A percentile compares a stretch with the other conserved stretches of the same genome.
Evolutionary conservation across 176 grass and related monocot genomes (phyloP).

Genomic region (Microstegium vimineum): DNA sequence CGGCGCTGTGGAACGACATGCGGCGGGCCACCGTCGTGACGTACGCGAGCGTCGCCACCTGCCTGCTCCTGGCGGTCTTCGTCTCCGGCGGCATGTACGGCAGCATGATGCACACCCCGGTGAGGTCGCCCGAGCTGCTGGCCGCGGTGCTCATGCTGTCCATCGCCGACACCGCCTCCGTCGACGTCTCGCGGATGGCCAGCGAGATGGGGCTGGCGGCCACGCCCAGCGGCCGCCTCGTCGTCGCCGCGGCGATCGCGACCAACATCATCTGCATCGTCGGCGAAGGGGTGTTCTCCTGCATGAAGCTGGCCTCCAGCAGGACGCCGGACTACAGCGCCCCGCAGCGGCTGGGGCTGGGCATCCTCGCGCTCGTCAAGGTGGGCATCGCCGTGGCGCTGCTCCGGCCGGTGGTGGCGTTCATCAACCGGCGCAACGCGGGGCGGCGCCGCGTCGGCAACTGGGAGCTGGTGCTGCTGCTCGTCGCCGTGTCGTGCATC

Average conservation of each 20-base stretch:
- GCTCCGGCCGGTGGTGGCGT: constrained; percentile 23
- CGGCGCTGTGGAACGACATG: constrained; percentile 47
- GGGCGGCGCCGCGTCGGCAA: constrained; percentile 34
- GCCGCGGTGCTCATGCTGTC: constrained; percentile 49
- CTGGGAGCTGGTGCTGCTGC: constrained; percentile 37
- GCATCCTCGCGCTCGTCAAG: constrained; percentile 27
- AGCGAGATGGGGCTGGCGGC: constrained; percentile 21
- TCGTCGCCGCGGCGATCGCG: constrained; percentile 16
- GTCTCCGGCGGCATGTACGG: constrained; percentile 46
- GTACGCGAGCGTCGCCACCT: constrained; percentile 38
- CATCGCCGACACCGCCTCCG: constrained; percentile 31
- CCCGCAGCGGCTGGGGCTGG: constrained; percentile 18
- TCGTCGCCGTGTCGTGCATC: constrained; percentile 23
- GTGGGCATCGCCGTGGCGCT: background rate
- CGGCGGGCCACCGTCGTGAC: constrained; percentile 27
- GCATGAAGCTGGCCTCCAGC: constrained; percentile 40
- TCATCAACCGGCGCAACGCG: constrained; percentile 44
- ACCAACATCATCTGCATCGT: constrained; percentile 49
- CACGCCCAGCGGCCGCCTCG: constrained; percentile 28
- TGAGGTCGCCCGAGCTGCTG: constrained; percentile 40
- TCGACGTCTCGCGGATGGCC: constrained; percentile 35
- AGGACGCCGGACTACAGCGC: constrained; percentile 8
- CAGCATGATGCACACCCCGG: constrained; percentile 62
- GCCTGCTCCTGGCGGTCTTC: constrained; percentile 44
- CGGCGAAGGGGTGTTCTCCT: constrained; percentile 33